Evolutionary conservation across 345 rosid genomes (phyloP), one percentile per base, ranked within the genome.

Genomic region (Reutealis trisperma): DNA sequence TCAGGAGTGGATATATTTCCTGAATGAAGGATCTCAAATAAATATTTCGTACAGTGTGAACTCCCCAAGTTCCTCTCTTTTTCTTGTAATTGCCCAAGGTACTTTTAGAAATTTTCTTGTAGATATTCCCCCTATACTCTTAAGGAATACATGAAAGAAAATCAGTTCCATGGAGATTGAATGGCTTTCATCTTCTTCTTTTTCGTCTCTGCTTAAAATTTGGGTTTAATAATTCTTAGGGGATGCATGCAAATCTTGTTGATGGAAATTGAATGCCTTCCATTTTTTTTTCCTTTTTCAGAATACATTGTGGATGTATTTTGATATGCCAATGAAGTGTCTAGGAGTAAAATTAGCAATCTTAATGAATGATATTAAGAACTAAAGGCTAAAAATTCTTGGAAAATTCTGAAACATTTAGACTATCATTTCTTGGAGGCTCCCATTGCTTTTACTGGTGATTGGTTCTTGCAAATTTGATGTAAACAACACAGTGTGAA

Each of bases 81-180:
- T 85, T 70, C 92, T 96, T 69, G 79, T 94, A 66, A 82, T 96
- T 80, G 97, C 98, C 55, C 86, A 96, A 91, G 99, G 99, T 96
- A 90, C 47, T 70, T 30, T 59, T 47, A 13, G 25, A 64, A 61
- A 1, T 1, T 34, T n/a, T 64, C 27, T 63, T 12, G 57, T 37
- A 34, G 19, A 3, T 54, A 19, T 73, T 30, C 42, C 62, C 41
- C 41, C 41, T 5, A 32, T 54, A 45, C 64, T 34, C 30, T 45
- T 58, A 25, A 30, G 15, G 15, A 15, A 45, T 16, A 25, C 37
- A 14, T 14, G 5, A 7, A 8, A 32, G 19, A 24, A 21, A 47
- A 47, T 16, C 6, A 47, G 67, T 15, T 41, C 22, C 66, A 58
- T 42, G 60, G n/a, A 45, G 59, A 59, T 59, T n/a, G 68, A 62